These are phyloP conservation scores for Nannochloris sp. DNA, from an alignment of 139 green algal species.

Conservation along the genomic window DNA sequence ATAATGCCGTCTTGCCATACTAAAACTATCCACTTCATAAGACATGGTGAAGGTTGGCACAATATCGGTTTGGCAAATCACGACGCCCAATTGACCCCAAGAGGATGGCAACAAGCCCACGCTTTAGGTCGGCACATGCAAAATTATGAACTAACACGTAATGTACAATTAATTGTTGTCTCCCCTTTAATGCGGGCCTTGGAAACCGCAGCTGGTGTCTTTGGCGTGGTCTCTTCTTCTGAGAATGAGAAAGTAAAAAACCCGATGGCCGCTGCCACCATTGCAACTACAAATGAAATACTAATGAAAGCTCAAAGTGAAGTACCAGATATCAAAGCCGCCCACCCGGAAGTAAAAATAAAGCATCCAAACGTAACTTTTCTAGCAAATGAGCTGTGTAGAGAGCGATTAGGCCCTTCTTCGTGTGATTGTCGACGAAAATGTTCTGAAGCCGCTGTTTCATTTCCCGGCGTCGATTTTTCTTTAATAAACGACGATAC, in stretches of 20 bases:
- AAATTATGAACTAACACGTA: slow-evolving; percentile 1
- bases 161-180: slow-evolving; percentile 30
- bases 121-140: slow-evolving; percentile 32
- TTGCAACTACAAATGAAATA: neutral
- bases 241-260: neutral
- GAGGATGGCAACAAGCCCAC: slow-evolving; percentile 40
- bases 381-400: slow-evolving; percentile 30
- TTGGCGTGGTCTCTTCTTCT: slow-evolving; percentile 4
- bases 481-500: slow-evolving; percentile 13
- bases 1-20: slow-evolving; percentile 29
- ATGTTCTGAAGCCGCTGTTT: neutral
- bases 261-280: neutral
- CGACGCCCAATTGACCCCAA: slow-evolving; percentile 35
- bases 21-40: slow-evolving; percentile 46
- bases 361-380: slow-evolving; percentile 10
- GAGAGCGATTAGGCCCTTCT: slow-evolving; percentile 32
- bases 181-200: slow-evolving; percentile 30
- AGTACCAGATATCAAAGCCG: slow-evolving; percentile 1
- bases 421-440: slow-evolving; percentile 33
- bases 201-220: slow-evolving; percentile 37
- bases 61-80: slow-evolving; percentile 37
- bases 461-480: slow-evolving; percentile 48
- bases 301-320: slow-evolving; percentile 15
- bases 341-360: slow-evolving; percentile 8
- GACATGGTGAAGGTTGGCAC: slow-evolving; percentile 51